Conservation (phyloP, 1,284 basidiomycete genomes). For the Cryptococcus sp. region DNA sequence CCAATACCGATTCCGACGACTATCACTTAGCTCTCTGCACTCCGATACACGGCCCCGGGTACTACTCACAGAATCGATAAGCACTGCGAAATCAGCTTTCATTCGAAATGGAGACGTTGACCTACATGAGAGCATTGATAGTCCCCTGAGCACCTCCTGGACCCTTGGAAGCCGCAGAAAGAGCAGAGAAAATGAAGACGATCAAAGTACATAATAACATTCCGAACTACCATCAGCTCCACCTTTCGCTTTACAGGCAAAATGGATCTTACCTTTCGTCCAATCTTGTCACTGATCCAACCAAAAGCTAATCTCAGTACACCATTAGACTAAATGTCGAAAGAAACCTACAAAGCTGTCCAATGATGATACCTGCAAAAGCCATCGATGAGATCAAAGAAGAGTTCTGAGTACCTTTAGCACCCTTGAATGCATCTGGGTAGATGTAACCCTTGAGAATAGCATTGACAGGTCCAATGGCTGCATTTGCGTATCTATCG, state of each 20-base stretch:
- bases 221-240: conserved; percentile 50
- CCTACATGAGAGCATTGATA: conserved; percentile 44
- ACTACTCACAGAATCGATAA: conserved; percentile 65
- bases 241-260: conserved; percentile 28
- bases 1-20: conserved; percentile 61
- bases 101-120: not conserved
- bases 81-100: conserved; percentile 49
- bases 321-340: conserved; percentile 2
- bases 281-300: conserved; percentile 77
- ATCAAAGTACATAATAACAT: conserved; percentile 66
- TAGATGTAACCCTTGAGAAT: conserved; percentile 67
- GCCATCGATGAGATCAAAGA: conserved; percentile 59
- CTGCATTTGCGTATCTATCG: conserved; percentile 66
- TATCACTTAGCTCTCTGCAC: not conserved
- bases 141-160: conserved; percentile 60
- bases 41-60: conserved; percentile 53
- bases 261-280: conserved; percentile 84
- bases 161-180: conserved; percentile 79
- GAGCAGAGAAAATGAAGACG: conserved; percentile 66
- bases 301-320: conserved; percentile 40
- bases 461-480: conserved; percentile 58
- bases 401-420: conserved; percentile 64
- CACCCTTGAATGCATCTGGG: conserved; percentile 47
- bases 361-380: conserved; percentile 81
- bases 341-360: conserved; percentile 24